phyloP scores from a whole-genome alignment of 345 rosid genomes.

The Salix koriyanagi region DNA sequence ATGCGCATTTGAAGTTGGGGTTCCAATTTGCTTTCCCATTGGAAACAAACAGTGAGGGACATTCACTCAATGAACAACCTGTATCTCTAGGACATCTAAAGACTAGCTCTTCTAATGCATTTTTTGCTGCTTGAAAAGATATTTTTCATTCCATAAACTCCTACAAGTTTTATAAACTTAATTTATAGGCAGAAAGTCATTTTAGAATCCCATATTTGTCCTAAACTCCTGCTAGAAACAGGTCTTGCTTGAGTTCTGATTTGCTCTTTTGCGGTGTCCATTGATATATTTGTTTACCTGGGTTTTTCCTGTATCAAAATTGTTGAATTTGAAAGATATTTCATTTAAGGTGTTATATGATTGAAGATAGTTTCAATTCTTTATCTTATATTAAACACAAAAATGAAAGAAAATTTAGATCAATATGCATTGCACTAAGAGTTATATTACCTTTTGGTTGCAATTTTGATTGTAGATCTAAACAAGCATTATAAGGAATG shows the following conservation, averaged over 20 bases:
- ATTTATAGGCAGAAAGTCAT: neutral
- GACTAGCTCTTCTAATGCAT: neutral
- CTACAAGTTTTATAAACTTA: neutral
- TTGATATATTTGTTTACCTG: neutral
- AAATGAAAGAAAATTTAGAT: neutral
- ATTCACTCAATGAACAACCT: neutral
- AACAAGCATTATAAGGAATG: neutral
- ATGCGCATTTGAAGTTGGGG: neutral
- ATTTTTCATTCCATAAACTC: neutral
- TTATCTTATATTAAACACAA: neutral
- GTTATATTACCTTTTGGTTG: neutral
- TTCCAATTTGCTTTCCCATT: neutral
- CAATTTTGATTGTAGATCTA: neutral
- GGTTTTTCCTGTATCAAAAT: neutral
- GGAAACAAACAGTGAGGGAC: neutral
- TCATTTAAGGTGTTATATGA: neutral
- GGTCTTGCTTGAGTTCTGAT: neutral
- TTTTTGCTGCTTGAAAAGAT: neutral
- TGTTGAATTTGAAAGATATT: neutral
- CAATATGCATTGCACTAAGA: neutral
- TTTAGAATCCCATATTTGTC: neutral
- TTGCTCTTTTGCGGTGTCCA: neutral
- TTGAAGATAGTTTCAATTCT: neutral
- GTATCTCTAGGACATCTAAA: neutral
- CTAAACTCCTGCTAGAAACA: neutral